Evolutionary conservation across 495 filamentous ascomycete species (phyloP).

Genomic region (Neurospora cerealis): DNA sequence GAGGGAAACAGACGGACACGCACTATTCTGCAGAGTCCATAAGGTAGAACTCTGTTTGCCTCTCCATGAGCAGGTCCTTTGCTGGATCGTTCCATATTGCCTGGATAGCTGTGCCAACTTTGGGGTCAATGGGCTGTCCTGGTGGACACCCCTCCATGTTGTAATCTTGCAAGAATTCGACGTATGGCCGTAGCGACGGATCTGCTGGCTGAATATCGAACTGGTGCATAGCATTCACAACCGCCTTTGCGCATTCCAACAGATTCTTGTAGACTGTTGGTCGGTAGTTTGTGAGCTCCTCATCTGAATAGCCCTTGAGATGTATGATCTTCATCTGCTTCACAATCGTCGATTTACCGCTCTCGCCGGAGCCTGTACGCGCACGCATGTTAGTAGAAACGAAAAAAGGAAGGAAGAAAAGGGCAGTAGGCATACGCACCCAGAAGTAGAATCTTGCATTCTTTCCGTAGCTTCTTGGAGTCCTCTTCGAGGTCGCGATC

Average conservation of each 20-base stretch:
- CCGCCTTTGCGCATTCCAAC: constrained; percentile 86
- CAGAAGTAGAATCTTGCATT: constrained; percentile 96
- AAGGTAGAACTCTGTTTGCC: constrained; percentile 94
- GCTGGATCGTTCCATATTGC: constrained; percentile 85
- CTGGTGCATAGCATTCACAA: constrained; percentile 80
- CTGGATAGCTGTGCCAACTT: constrained; percentile 72
- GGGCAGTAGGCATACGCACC: constrained; percentile 46
- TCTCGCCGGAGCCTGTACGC: constrained; percentile 84
- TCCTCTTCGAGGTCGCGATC: constrained; percentile 90
- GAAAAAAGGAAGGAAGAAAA: constrained; percentile 5
- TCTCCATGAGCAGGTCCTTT: constrained; percentile 76
- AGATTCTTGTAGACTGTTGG: constrained; percentile 97
- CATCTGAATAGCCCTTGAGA: constrained; percentile 86
- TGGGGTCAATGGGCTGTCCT: constrained; percentile 56
- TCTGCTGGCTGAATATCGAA: constrained; percentile 70
- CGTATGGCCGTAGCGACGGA: constrained; percentile 59
- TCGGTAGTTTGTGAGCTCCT: constrained; percentile 86
- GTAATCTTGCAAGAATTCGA: constrained; percentile 76
- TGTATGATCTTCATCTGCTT: constrained; percentile 99
- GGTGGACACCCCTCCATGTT: constrained; percentile 83
- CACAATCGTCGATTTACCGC: constrained; percentile 97
- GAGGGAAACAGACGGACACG: constrained; percentile 21
- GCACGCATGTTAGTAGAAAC: neutral
- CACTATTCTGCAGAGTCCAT: constrained; percentile 99
- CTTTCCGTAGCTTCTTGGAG: constrained; percentile 74